Evolutionary conservation across 192 early-diverging fungal genomes (phyloP), one percentile per base, ranked within the genome.

Genomic region (Piromyces finnis): DNA sequence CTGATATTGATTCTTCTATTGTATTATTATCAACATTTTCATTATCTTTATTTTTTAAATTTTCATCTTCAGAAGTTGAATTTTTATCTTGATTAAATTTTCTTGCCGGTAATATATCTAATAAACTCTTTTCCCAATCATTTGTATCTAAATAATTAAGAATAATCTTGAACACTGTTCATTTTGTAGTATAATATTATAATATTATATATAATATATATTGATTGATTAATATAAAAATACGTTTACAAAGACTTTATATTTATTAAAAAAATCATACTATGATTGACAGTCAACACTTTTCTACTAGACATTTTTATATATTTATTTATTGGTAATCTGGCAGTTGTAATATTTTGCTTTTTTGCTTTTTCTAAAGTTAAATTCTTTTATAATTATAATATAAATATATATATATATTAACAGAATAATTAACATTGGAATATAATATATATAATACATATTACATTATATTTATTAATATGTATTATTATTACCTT

Each of bases 241-340:
- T n/a, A n/a, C n/a, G n/a, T n/a, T n/a, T n/a, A n/a, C n/a, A n/a
- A n/a, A n/a, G n/a, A n/a, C n/a, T n/a, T n/a, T n/a, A n/a, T n/a
- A n/a, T n/a, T n/a, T n/a, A n/a, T n/a, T n/a, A n/a, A n/a, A n/a
- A n/a, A n/a, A n/a, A n/a, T n/a, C 78, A 80, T 87, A 90, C 91
- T 90, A 84, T 98, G 97, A 86, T 99, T 99, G 29, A 97, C 93
- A 12, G 97, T 95, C 77, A 99, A 84, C 11, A 99, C 93, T 78
- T 93, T 93, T 26, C 97, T 85, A 30, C 92, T 88, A 12, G 87
- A 83, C 88, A 99, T 86, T 79, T 92, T 84, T 41, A 99, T 87
- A 83, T 93, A 95, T 36, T 95, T 87, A 11, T 90, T 92, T 81
- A 99, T 95, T 1, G 96, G 96, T 79, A 99, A 88, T 82, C 90